Evolutionary conservation across 495 filamentous ascomycete genomes (phyloP).

Genomic region (Penicillium dipodomyicola): DNA sequence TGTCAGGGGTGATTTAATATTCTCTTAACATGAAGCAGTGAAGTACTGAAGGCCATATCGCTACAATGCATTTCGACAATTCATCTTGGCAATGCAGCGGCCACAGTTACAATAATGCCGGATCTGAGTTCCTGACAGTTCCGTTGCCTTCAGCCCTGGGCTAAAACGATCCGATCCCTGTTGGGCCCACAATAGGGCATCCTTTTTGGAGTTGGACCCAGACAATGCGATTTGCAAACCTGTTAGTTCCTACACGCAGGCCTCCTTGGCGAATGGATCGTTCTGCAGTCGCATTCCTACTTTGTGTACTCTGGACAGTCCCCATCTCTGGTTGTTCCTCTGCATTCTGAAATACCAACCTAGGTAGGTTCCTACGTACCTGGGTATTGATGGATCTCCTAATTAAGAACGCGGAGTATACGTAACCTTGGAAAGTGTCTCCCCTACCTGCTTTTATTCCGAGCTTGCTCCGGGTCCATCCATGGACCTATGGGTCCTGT

Average conservation of each 20-base stretch:
- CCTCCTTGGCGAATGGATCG: too few relatives aligned
- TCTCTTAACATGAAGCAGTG: too few relatives aligned
- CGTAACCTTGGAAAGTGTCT: not conserved
- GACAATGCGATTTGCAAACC: not conserved
- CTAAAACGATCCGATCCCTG: slow-evolving; percentile 6
- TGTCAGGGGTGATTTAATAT: not conserved
- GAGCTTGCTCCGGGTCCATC: not conserved
- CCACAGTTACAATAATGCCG: not conserved
- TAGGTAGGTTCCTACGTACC: too few relatives aligned
- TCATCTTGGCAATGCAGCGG: not conserved
- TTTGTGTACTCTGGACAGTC: too few relatives aligned
- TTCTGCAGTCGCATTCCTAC: too few relatives aligned
- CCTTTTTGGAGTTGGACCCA: not conserved
- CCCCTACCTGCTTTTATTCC: not conserved
- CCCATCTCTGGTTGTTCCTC: not conserved
- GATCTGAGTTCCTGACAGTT: slow-evolving; percentile 9
- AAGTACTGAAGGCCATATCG: not conserved
- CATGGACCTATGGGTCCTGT: not conserved
- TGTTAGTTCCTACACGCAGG: not conserved
- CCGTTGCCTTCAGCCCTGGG: slow-evolving; percentile 1
- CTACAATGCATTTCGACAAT: not conserved
- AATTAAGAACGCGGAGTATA: slow-evolving; percentile 1
- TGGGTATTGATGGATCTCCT: not conserved
- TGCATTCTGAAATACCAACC: too few relatives aligned
- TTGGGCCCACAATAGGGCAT: slow-evolving; percentile 3